phyloP scores from a whole-genome alignment of 2,329 filamentous ascomycete genomes.

The Cercospora sp. region DNA sequence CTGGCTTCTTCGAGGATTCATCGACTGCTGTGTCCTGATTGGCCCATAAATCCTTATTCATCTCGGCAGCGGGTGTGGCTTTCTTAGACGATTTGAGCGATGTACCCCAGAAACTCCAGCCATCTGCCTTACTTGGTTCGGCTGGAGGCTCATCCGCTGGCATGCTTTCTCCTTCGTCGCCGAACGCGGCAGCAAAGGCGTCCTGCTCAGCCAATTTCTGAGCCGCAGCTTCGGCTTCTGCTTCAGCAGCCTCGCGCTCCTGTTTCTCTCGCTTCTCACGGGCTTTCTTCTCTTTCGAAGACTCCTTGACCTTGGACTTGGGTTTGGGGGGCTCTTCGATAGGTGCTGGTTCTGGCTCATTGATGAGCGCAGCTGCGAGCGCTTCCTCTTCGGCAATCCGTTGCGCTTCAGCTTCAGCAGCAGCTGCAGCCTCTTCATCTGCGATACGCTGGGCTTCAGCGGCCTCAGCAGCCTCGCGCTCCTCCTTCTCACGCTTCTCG shows the following conservation, averaged over 20 bases:
- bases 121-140: constrained; percentile 36
- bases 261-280: neutral
- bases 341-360: neutral
- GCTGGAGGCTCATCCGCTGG: constrained; percentile 29
- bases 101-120: constrained; percentile 48
- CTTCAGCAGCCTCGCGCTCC: neutral
- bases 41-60: constrained; percentile 42
- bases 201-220: constrained; percentile 39
- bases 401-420: neutral
- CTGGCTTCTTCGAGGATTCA: constrained; percentile 45
- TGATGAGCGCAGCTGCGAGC: neutral
- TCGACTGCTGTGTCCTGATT: constrained; percentile 45
- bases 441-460: constrained; percentile 33
- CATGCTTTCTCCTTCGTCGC: constrained; percentile 38
- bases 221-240: constrained; percentile 15
- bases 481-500: constrained; percentile 48
- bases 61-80: constrained; percentile 34
- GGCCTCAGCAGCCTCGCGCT: constrained; percentile 41
- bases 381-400: neutral
- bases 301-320: neutral
- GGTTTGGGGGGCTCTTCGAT: neutral
- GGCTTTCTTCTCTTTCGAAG: neutral
- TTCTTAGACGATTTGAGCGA: constrained; percentile 48
- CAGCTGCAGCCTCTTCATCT: constrained; percentile 30
- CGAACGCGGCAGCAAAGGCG: constrained; percentile 39